Percentiles rank a stretch among this genome's conserved stretches.
These are phyloP conservation scores for Juglanconis juglandina DNA, from an alignment of 2,329 filamentous ascomycete genomes.

Conservation along the genomic window DNA sequence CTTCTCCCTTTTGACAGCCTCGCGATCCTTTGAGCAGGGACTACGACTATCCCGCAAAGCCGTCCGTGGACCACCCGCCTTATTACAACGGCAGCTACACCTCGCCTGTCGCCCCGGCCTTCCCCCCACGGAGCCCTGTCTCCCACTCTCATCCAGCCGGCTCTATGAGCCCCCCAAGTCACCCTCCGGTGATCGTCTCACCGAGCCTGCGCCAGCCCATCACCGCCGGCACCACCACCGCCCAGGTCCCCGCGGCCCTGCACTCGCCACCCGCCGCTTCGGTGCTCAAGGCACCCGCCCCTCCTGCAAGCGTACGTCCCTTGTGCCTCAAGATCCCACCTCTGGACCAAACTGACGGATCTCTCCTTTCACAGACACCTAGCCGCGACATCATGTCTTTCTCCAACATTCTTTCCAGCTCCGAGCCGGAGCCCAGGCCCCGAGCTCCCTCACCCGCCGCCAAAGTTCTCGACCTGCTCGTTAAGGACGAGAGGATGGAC, in stretches of 20 bases:
- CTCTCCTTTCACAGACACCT: constrained; percentile 53
- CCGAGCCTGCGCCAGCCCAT: constrained; percentile 45
- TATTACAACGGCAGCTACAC: constrained; percentile 50
- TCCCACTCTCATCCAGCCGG: constrained; percentile 42
- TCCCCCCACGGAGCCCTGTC: constrained; percentile 48
- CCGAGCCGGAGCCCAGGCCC: constrained; percentile 61
- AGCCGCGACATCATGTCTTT: constrained; percentile 86
- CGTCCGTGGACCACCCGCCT: constrained; percentile 39
- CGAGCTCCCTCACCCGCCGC: constrained; percentile 26
- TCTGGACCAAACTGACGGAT: neutral
- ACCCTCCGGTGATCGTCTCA: constrained; percentile 43
- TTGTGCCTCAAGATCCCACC: neutral
- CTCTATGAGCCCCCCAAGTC: constrained; percentile 41
- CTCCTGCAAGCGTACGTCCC: constrained; percentile 35
- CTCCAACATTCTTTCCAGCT: constrained; percentile 84
- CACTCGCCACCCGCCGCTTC: constrained; percentile 35
- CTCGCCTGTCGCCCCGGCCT: constrained; percentile 44
- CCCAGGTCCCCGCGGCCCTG: constrained; percentile 33
- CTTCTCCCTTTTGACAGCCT: constrained; percentile 33
- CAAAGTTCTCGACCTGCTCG: constrained; percentile 3
- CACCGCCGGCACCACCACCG: constrained; percentile 36
- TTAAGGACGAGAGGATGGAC: constrained; percentile 19
- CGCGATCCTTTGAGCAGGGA: constrained; percentile 37
- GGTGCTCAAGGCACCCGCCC: constrained; percentile 36
- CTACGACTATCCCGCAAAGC: constrained; percentile 43